Evolutionary conservation across 257 asterid genomes (phyloP).

Genomic region (Leptodermis oblonga): DNA sequence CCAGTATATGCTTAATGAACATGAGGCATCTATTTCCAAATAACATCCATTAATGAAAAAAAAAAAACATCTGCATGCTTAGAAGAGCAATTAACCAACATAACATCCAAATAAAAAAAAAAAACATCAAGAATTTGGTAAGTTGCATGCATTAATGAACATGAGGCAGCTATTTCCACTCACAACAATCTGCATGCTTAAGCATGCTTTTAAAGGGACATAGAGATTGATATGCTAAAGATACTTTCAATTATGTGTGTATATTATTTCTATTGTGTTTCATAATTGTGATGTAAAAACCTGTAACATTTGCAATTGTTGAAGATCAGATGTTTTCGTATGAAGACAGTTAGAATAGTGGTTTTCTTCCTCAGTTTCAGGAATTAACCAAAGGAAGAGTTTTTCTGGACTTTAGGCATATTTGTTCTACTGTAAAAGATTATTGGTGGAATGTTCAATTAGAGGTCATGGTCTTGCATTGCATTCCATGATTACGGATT

Average conservation of each 20-base stretch:
- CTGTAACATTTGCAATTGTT: not conserved
- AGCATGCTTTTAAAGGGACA: too few species aligned
- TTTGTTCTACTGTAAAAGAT: not conserved
- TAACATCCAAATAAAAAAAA: too few species aligned
- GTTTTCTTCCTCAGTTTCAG: not conserved
- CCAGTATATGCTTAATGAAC: too few species aligned
- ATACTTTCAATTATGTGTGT: not conserved
- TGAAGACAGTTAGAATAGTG: not conserved
- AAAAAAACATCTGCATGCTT: too few species aligned
- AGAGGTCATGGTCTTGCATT: not conserved
- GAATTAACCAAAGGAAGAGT: not conserved
- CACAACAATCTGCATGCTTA: too few species aligned
- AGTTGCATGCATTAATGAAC: too few species aligned
- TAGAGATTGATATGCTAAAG: not conserved
- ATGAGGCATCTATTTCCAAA: too few species aligned
- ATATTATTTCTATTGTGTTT: not conserved
- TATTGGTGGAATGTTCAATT: not conserved
- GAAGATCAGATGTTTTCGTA: not conserved
- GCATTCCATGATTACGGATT: not conserved
- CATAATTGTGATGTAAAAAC: not conserved
- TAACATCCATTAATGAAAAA: too few species aligned
- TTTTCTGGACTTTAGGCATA: not conserved
- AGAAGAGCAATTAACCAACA: too few species aligned
- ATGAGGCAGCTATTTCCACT: too few species aligned
- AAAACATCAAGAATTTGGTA: too few species aligned